Evolutionary conservation across 2,329 filamentous ascomycete genomes (phyloP).

Genomic region (Lithohypha guttulata): DNA sequence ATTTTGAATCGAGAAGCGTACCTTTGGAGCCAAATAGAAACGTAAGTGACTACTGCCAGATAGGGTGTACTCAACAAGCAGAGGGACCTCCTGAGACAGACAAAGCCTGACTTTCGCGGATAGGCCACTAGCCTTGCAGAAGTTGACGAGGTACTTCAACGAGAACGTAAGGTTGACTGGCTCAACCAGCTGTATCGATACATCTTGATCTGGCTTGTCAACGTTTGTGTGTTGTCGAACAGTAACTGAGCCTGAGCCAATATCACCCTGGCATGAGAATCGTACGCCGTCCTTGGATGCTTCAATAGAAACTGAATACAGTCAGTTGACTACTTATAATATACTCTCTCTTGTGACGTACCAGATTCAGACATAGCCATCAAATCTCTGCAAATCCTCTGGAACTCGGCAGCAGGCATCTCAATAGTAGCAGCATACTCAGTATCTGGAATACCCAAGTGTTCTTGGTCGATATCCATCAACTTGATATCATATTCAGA

Average conservation of each 20-base stretch:
- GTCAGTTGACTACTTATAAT: conserved; percentile 20
- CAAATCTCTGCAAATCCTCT: conserved; percentile 87
- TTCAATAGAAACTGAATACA: conserved; percentile 70
- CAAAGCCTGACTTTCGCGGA: conserved; percentile 78
- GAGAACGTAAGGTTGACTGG: conserved; percentile 93
- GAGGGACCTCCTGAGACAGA: conserved; percentile 89
- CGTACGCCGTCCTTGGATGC: conserved; percentile 95
- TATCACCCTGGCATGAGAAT: conserved; percentile 87
- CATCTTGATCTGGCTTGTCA: conserved; percentile 76
- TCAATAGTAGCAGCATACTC: conserved; percentile 86
- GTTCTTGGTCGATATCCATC: conserved; percentile 99
- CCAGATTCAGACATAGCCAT: conserved; percentile 90
- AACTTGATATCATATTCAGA: conserved; percentile 99
- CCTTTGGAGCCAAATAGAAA: conserved; percentile 98
- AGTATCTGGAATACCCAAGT: conserved; percentile 96
- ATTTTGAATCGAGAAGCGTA: conserved; percentile 29
- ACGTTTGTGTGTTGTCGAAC: conserved; percentile 79
- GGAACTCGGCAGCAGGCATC: conserved; percentile 71
- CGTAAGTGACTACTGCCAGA: conserved; percentile 76
- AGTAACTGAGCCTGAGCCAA: conserved; percentile 87
- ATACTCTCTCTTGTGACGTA: conserved; percentile 37
- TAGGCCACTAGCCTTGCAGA: conserved; percentile 91
- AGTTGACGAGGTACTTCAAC: conserved; percentile 98
- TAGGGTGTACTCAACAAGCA: conserved; percentile 84
- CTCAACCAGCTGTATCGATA: conserved; percentile 83